These are phyloP conservation scores for Sanghuangporus weigelae DNA, from an alignment of 1,284 basidiomycete species.

Conservation along the genomic window DNA sequence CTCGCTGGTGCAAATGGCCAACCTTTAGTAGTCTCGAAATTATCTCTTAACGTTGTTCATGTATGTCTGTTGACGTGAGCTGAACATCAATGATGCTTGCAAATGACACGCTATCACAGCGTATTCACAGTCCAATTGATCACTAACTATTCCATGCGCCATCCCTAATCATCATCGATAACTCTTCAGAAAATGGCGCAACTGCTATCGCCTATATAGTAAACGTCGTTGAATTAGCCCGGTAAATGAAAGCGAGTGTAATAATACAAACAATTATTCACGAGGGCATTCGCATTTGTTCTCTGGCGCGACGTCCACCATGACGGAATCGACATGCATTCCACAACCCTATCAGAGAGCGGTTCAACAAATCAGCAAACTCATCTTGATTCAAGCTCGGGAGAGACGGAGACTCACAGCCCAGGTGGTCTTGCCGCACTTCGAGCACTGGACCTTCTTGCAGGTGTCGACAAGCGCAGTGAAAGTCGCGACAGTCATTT, in stretches of 20 bases:
- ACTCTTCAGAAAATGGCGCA: constrained; percentile 1
- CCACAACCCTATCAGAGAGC: constrained; percentile 16
- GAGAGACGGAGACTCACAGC: constrained; percentile 39
- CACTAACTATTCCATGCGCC: too few species aligned
- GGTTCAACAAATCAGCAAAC: background rate
- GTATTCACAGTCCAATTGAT: too few species aligned
- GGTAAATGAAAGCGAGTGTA: background rate
- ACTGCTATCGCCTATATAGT: background rate
- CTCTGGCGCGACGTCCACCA: constrained; percentile 62
- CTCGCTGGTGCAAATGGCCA: too few species aligned
- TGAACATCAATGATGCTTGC: too few species aligned
- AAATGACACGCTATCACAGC: too few species aligned
- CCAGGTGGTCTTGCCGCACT: constrained; percentile 73
- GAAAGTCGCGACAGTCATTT: background rate
- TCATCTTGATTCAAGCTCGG: background rate
- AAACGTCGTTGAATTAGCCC: background rate
- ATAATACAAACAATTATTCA: constrained; percentile 2
- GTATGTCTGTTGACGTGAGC: too few species aligned
- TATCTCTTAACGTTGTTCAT: too few species aligned
- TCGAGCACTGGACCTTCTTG: constrained; percentile 50
- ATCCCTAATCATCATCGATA: background rate
- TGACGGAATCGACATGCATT: constrained; percentile 40
- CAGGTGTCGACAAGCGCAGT: constrained; percentile 46
- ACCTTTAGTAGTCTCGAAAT: too few species aligned
- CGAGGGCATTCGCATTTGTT: constrained; percentile 60